phyloP scores from a whole-genome alignment of 169 alveolate genomes.

The Theileria parva region DNA sequence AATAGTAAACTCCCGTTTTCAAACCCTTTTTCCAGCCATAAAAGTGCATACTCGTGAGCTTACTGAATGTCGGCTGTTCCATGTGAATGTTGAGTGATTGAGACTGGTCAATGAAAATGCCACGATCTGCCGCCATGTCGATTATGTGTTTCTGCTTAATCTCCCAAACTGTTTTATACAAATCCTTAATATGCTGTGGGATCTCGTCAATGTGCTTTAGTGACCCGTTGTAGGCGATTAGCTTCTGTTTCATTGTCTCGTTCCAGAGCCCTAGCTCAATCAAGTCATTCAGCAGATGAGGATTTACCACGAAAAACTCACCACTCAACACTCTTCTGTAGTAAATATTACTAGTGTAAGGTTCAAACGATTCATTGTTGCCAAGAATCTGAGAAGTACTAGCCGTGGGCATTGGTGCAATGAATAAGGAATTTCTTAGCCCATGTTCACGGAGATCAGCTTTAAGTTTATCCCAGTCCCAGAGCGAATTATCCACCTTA shows the following conservation, averaged over 20 bases:
- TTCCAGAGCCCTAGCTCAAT: conserved; percentile 93
- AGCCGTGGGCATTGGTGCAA: conserved; percentile 99
- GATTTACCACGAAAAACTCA: conserved; percentile 95
- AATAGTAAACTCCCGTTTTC: conserved; percentile 96
- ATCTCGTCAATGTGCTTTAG: conserved; percentile 89
- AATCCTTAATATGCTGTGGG: conserved; percentile 89
- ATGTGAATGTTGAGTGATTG: conserved; percentile 95
- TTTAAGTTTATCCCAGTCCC: conserved; percentile 95
- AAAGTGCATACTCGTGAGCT: conserved; percentile 96
- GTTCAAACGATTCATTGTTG: conserved; percentile 98
- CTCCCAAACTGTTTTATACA: conserved; percentile 98
- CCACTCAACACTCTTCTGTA: conserved; percentile 98
- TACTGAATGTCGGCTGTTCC: conserved; percentile 93
- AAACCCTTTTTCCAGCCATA: conserved; percentile 97
- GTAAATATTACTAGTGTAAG: conserved; percentile 96
- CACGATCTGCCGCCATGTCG: conserved; percentile 97
- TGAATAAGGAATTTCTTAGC: conserved; percentile 93
- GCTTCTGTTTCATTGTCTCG: conserved; percentile 89
- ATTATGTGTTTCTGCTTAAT: conserved; percentile 93
- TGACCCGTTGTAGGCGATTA: conserved; percentile 95
- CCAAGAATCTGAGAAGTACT: conserved; percentile 96
- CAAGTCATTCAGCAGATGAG: conserved; percentile 94
- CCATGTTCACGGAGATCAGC: conserved; percentile 89
- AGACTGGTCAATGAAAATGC: conserved; percentile 91
- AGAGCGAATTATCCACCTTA: conserved; percentile 77